These are phyloP conservation scores for Aspergillus taichungensis DNA, from an alignment of 495 filamentous ascomycete genomes.

Conservation along the genomic window DNA sequence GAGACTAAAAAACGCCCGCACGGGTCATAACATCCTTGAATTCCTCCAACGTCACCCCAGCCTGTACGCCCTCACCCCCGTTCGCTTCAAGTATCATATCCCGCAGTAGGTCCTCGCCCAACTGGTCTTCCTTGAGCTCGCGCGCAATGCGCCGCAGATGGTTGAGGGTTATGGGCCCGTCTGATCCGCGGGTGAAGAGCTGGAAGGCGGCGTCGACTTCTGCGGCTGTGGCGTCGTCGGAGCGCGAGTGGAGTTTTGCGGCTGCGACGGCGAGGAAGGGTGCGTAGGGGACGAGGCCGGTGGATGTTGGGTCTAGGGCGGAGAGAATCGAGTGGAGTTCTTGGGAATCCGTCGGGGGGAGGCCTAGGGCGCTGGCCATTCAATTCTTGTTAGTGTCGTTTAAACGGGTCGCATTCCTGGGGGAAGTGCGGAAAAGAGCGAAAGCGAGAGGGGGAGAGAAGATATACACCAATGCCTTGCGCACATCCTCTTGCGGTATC, in stretches of 20 bases:
- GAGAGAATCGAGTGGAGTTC: constrained; percentile 69
- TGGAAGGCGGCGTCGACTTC: constrained; percentile 75
- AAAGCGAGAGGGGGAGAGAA: not conserved
- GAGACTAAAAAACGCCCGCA: constrained; percentile 63
- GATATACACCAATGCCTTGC: constrained; percentile 71
- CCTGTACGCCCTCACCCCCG: constrained; percentile 60
- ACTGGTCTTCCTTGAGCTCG: constrained; percentile 64
- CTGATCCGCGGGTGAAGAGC: constrained; percentile 56
- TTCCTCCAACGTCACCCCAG: constrained; percentile 66
- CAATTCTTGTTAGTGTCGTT: not conserved
- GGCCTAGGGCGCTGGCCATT: constrained; percentile 60
- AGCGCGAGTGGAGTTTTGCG: constrained; percentile 57
- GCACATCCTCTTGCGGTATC: constrained; percentile 67
- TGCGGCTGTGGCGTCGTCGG: constrained; percentile 44
- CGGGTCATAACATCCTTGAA: constrained; percentile 80
- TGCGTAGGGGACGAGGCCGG: constrained; percentile 64
- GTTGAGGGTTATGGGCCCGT: constrained; percentile 57
- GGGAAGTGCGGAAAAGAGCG: not conserved
- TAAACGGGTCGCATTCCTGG: not conserved
- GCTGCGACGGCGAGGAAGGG: constrained; percentile 80
- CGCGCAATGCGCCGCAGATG: constrained; percentile 72
- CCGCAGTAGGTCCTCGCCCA: constrained; percentile 68
- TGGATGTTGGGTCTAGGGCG: constrained; percentile 70
- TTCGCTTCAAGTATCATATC: constrained; percentile 96
- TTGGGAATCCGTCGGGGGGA: constrained; percentile 49